These are phyloP conservation scores for Phytophthora lateralis DNA, from an alignment of 352 stramenopile genomes.

Conservation along the genomic window DNA sequence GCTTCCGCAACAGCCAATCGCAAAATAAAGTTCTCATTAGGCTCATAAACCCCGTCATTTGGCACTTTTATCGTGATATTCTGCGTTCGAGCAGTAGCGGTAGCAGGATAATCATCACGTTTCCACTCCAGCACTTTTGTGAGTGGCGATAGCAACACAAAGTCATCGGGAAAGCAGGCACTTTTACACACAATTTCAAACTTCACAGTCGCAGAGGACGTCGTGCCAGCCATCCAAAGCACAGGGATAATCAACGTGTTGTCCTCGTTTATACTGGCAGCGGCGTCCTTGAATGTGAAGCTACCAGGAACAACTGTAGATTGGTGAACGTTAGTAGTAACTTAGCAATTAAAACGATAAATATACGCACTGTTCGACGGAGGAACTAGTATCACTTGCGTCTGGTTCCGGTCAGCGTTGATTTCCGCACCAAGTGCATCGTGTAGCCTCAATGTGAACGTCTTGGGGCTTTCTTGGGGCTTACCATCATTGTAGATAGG, in stretches of 20 bases:
- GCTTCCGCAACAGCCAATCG: constrained; percentile 40
- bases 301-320: constrained; percentile 50
- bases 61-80: constrained; percentile 51
- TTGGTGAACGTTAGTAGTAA: background rate
- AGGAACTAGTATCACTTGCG: constrained; percentile 50
- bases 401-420: constrained; percentile 53
- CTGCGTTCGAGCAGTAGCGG: constrained; percentile 24
- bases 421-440: constrained; percentile 59
- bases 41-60: constrained; percentile 60
- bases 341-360: background rate
- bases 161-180: constrained; percentile 52
- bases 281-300: constrained; percentile 54
- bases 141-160: constrained; percentile 39
- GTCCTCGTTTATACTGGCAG: constrained; percentile 43
- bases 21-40: constrained; percentile 53
- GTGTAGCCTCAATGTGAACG: constrained; percentile 63
- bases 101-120: constrained; percentile 27
- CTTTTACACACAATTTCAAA: constrained; percentile 56
- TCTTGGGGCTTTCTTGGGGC: constrained; percentile 56
- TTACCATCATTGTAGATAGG: constrained; percentile 62
- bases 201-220: constrained; percentile 39
- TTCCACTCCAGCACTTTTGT: constrained; percentile 51
- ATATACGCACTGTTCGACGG: constrained; percentile 57
- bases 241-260: constrained; percentile 52
- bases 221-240: constrained; percentile 64